A percentile compares a stretch with the other conserved stretches of the same genome.
Conservation (phyloP, 345 rosid genomes). For the Pseudoturritis turrita region DNA sequence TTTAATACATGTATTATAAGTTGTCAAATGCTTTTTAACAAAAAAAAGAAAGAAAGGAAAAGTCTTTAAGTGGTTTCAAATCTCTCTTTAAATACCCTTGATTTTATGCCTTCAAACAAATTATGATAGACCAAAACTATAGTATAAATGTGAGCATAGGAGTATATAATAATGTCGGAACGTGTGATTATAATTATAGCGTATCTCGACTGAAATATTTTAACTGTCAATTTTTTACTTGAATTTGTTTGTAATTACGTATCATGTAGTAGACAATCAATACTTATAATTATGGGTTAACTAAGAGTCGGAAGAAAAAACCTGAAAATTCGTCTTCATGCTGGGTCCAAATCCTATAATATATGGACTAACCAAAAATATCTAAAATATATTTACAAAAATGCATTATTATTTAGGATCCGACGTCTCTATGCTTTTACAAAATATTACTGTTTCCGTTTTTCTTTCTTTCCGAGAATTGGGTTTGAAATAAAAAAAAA, state of each 20-base stretch:
- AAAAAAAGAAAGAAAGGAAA: neutral
- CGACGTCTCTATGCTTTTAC: neutral
- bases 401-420: neutral
- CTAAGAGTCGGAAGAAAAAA: neutral
- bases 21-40: slow-evolving; percentile 22
- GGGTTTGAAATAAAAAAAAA: too few relatives aligned
- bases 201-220: neutral
- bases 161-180: neutral
- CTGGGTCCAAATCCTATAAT: neutral
- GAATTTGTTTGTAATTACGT: neutral
- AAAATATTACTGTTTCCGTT: neutral
- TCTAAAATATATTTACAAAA: neutral
- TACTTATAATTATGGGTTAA: neutral
- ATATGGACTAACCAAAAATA: neutral
- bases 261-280: neutral
- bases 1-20: neutral
- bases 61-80: neutral
- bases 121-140: neutral
- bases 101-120: neutral
- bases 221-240: neutral
- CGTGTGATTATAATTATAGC: neutral
- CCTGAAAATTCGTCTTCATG: neutral
- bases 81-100: slow-evolving; percentile 1
- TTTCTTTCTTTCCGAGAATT: too few relatives aligned
- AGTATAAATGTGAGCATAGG: neutral